phyloP scores from a whole-genome alignment of 768 basidiomycete genomes.

The Lepiota venenata region DNA sequence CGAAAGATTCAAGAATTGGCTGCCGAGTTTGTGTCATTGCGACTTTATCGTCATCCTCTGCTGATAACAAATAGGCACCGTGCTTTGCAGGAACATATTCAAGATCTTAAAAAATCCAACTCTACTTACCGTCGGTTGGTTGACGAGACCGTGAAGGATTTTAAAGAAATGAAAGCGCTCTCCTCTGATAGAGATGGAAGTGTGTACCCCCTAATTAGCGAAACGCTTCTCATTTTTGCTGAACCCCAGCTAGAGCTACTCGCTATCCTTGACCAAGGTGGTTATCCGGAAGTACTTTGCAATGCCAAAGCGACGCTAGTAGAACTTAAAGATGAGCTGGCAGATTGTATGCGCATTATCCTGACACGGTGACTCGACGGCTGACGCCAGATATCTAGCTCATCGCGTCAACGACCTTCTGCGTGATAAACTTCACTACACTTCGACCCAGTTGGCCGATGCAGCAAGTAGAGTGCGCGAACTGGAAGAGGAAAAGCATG shows the following conservation, averaged over 20 bases:
- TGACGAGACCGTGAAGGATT: not conserved
- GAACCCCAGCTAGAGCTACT: not conserved
- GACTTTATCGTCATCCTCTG: not conserved
- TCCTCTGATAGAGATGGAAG: not conserved
- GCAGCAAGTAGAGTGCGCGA: conserved; percentile 28
- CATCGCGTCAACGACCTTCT: conserved; percentile 26
- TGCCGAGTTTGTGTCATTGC: not conserved
- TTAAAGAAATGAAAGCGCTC: not conserved
- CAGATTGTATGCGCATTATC: conserved; percentile 3
- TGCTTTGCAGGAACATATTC: not conserved
- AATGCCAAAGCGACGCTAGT: not conserved
- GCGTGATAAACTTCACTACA: conserved; percentile 33
- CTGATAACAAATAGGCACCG: not conserved
- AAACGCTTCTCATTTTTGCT: not conserved
- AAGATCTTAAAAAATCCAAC: not conserved
- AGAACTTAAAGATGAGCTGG: conserved; percentile 8
- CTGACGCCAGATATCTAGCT: not conserved
- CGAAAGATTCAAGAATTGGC: not conserved
- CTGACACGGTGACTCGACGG: not conserved
- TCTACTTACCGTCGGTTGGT: not conserved
- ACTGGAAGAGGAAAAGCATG: conserved; percentile 30
- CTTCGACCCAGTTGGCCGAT: conserved; percentile 30
- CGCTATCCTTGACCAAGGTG: not conserved
- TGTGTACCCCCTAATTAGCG: not conserved
- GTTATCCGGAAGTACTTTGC: not conserved